phyloP scores from a whole-genome alignment of 2,329 filamentous ascomycete genomes.

The Cercospora sp. region DNA sequence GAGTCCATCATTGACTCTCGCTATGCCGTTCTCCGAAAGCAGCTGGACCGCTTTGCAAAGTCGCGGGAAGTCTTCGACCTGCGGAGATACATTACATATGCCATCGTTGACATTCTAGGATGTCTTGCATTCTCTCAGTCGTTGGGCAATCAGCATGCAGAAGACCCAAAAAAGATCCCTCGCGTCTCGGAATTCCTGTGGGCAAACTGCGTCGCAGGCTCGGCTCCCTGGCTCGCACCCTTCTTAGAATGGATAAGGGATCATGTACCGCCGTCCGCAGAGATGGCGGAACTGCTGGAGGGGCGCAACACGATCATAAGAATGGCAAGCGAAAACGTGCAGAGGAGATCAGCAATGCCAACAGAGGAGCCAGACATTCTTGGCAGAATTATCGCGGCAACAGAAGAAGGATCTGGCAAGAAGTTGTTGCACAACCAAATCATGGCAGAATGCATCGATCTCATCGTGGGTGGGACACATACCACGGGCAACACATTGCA shows the following conservation, averaged over 20 bases:
- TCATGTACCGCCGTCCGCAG: background rate
- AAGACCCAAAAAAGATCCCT: constrained; percentile 8
- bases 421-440: background rate
- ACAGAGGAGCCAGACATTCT: background rate
- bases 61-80: constrained; percentile 7
- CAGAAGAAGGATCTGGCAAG: background rate
- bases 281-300: background rate
- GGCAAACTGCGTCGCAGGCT: background rate
- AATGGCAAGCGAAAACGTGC: background rate
- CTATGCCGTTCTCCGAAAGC: background rate
- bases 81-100: constrained; percentile 2
- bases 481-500: constrained; percentile 10
- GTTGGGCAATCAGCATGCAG: constrained; percentile 7
- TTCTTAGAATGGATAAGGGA: constrained; percentile 6
- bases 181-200: constrained; percentile 3
- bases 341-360: background rate
- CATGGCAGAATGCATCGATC: background rate
- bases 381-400: constrained; percentile 1
- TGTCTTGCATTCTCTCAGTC: constrained; percentile 5
- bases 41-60: background rate
- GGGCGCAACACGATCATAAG: background rate
- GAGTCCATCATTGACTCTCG: constrained; percentile 11
- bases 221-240: background rate
- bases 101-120: constrained; percentile 12
- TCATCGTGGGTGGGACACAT: constrained; percentile 9